Conservation (phyloP, 78 protist genomes). For the Reticulomyxa filosa region DNA sequence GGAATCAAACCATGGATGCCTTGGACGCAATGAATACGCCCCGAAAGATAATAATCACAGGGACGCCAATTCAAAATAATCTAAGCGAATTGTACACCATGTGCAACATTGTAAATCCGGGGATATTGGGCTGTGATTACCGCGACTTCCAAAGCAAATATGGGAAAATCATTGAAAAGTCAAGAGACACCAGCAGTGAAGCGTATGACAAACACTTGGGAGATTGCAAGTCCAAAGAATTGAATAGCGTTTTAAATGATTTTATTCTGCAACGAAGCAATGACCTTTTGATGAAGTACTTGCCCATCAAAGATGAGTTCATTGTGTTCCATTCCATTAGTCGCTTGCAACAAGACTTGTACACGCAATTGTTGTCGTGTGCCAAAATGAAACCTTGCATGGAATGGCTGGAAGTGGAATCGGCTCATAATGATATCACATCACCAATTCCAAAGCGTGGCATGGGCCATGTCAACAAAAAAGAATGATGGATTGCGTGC, state of each 20-base stretch:
- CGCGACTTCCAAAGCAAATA: constrained; percentile 19
- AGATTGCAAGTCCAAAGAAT: constrained; percentile 27
- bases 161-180: constrained; percentile 30
- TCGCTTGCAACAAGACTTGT: no score
- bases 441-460: no score
- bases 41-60: constrained; percentile 11
- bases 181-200: constrained; percentile 33
- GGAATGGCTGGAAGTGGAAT: no score
- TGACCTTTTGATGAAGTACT: background rate
- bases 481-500: no score
- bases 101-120: constrained; percentile 54
- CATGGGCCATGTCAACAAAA: no score
- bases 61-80: constrained; percentile 61
- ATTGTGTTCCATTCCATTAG: background rate
- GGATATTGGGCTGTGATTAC: constrained; percentile 16
- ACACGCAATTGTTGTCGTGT: no score
- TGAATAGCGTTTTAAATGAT: constrained; percentile 15
- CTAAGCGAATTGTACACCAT: constrained; percentile 46
- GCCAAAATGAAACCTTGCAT: no score
- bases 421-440: no score
- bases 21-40: constrained; percentile 23
- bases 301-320: constrained; percentile 45
- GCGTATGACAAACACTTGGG: constrained; percentile 1
- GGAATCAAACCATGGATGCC: constrained; percentile 33
- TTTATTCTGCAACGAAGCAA: constrained; percentile 46